Evolutionary conservation across 306 rosid genomes (phyloP), one percentile per base, ranked within the genome.

Genomic region (Geum urbanum): DNA sequence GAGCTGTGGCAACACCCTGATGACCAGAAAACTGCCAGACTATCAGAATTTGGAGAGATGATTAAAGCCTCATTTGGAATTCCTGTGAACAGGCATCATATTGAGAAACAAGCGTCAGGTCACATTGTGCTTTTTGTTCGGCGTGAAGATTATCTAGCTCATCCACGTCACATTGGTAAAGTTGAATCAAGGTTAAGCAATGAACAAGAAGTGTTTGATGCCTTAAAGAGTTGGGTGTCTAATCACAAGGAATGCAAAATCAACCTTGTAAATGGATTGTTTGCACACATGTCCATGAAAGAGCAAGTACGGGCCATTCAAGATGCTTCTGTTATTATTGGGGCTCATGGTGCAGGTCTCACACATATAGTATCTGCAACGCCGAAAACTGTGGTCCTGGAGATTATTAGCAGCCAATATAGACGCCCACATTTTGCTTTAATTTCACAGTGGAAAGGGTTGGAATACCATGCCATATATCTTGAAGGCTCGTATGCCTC

Each of bases 21-120:
- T 78, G 69, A 82, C 59, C 70, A 7, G 61, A 85, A 81, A 84
- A 94, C 97, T 50, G 97, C 98, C 4, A 88, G 98, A 68, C 63
- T 94, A 49, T 90, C 91, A 4, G 98, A 94, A 85, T 94, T 94
- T 70, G 98, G 98, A 72, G 98, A 94, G 77, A 94, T 94, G 89
- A 54, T 90, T 57, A 83, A 86, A 75, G 94, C 97, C 54, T 80
- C 96, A 56, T 94, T 94, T 76, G 85, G 75, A 69, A 76, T 90
- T 44, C 84, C 94, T 14, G 73, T 94, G 59, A 74, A 83, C 64
- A 39, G 66, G 69, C 89, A 78, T 61, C 84, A 46, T 43, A 27
- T 32, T 58, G 81, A 82, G 68, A 85, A 74, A 75, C 80, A 87
- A 40, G 52, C 46, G 53, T 79, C 81, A 19, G 82, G 83, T 51